A percentile compares a stretch with the other conserved stretches of the same genome.
phyloP scores from a whole-genome alignment of 352 stramenopile species.

The Poterioochromonas sp. region DNA sequence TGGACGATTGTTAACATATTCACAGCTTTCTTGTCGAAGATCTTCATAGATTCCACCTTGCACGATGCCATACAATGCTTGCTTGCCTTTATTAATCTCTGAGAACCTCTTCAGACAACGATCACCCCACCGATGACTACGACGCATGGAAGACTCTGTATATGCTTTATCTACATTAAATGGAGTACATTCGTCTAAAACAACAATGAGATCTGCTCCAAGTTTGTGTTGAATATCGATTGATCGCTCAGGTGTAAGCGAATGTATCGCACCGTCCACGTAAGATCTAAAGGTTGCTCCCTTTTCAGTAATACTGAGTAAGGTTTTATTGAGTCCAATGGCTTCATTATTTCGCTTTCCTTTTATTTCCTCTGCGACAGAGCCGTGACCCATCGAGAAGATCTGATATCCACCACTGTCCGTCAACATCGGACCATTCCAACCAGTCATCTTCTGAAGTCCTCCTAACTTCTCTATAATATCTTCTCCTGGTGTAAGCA shows the following conservation, averaged over 20 bases:
- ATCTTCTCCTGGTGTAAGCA: slow-evolving; percentile 66
- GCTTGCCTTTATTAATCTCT: slow-evolving; percentile 55
- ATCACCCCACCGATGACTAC: slow-evolving; percentile 67
- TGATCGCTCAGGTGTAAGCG: slow-evolving; percentile 64
- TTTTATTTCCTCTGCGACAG: slow-evolving; percentile 59
- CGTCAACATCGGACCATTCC: slow-evolving; percentile 67
- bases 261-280: slow-evolving; percentile 59
- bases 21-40: slow-evolving; percentile 47
- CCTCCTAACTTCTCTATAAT: slow-evolving; percentile 58
- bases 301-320: slow-evolving; percentile 63
- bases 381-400: slow-evolving; percentile 58
- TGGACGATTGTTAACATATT: slow-evolving; percentile 45
- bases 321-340: slow-evolving; percentile 35
- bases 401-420: slow-evolving; percentile 63
- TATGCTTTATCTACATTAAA: slow-evolving; percentile 59
- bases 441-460: slow-evolving; percentile 67
- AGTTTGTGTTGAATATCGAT: slow-evolving; percentile 69
- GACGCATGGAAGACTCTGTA: slow-evolving; percentile 55
- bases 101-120: slow-evolving; percentile 46
- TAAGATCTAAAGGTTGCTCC: slow-evolving; percentile 66
- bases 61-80: slow-evolving; percentile 68
- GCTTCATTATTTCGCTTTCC: slow-evolving; percentile 29
- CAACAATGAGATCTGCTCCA: slow-evolving; percentile 55
- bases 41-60: slow-evolving; percentile 70
- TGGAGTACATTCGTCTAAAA: slow-evolving; percentile 62